Conservation (phyloP, 2,329 filamentous ascomycete species). For the Paraconiothyrium sp. region DNA sequence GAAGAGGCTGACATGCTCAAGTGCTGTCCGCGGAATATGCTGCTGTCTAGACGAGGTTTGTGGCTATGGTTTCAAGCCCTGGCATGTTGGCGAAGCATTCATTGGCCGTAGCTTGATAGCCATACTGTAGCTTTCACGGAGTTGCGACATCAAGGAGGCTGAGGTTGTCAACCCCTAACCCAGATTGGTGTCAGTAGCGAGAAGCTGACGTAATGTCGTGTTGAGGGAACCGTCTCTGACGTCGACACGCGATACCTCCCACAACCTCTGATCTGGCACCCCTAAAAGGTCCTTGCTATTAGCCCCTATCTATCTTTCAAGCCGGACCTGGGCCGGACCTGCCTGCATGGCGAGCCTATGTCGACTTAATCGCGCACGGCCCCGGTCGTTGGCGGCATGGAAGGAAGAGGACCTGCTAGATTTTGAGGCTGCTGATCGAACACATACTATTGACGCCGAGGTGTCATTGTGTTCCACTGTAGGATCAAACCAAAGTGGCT, state of each 20-base stretch:
- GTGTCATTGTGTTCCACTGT: background rate
- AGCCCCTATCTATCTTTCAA: background rate
- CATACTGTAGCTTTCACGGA: background rate
- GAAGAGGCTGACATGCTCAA: background rate
- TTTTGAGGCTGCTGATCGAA: background rate
- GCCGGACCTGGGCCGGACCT: background rate
- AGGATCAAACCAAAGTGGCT: background rate
- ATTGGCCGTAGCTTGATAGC: conserved; percentile 8
- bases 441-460: background rate
- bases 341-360: background rate
- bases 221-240: background rate
- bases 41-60: background rate
- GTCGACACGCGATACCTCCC: background rate
- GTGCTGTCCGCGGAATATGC: background rate
- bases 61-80: background rate
- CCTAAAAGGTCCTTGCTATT: background rate
- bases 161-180: conserved; percentile 8
- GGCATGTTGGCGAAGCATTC: background rate
- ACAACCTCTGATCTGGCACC: background rate
- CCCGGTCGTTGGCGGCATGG: background rate
- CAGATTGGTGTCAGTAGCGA: background rate
- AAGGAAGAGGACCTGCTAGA: background rate
- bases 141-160: conserved; percentile 21
- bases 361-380: background rate
- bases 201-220: background rate